These are phyloP conservation scores for Paramecium sonneborni DNA, from an alignment of 73 alveolate genomes.

Conservation along the genomic window DNA sequence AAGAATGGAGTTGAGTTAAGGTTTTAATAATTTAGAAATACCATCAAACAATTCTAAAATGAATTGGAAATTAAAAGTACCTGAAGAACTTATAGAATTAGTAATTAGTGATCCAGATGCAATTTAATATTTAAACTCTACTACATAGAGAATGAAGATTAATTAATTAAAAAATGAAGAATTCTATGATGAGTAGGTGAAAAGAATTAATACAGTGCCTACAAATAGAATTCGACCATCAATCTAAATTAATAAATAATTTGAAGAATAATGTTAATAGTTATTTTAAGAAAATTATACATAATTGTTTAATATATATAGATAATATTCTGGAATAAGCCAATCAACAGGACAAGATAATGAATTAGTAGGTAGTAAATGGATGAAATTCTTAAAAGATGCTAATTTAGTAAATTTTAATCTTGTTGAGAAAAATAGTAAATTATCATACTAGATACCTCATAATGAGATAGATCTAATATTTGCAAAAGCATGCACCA, in stretches of 20 bases:
- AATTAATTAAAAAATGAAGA: background rate
- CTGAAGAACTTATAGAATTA: conserved; percentile 22
- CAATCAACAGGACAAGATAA: conserved; percentile 1
- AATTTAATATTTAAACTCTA: background rate
- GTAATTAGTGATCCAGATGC: conserved; percentile 13
- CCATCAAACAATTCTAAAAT: background rate
- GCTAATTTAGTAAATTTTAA: background rate
- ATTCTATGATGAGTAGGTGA: background rate
- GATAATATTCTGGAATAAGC: conserved; percentile 16
- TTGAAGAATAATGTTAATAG: background rate
- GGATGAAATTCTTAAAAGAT: conserved; percentile 41
- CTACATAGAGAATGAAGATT: background rate
- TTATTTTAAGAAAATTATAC: background rate
- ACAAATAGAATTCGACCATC: background rate
- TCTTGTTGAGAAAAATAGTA: background rate
- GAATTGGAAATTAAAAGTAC: conserved; percentile 23
- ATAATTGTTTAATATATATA: background rate
- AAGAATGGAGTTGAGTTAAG: conserved; percentile 53
- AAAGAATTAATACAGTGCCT: background rate
- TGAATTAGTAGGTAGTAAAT: conserved; percentile 31
- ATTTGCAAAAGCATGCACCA: conserved; percentile 34
- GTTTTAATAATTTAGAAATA: conserved; percentile 43
- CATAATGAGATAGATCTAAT: conserved; percentile 68
- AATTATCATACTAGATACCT: background rate
- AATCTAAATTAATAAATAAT: background rate